Base-by-base conservation (phyloP, 106 monocot genomes). In the Dioscorea alata region DNA sequence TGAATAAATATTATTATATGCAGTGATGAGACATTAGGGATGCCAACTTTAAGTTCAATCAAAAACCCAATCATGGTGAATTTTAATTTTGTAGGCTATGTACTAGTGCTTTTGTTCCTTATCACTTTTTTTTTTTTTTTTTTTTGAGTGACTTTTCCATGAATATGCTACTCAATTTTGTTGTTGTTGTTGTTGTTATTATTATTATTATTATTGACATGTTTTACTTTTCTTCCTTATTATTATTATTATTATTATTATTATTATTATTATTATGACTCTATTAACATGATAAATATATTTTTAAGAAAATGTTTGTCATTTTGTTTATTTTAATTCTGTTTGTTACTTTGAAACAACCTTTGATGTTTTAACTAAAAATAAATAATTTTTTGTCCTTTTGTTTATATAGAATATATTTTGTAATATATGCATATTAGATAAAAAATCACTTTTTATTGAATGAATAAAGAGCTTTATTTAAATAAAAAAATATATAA, bases 11-110 rank as follows among this genome's bases (percentile, higher is more conserved):
- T 8, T n/a, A 20, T 8, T n/a, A 8, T 20, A 20, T 15, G n/a
- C 0, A 58, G 58, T 1, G 0, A 58, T n/a, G 20, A 58, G 19
- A 58, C n/a, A 58, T 19, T 18, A 12, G 12, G 24, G 25, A 62
- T 19, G 61, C 61, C 61, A 24, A 28, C 28, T 62, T 62, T 62
- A 28, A 66, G 66, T 66, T 66, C 48, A 66, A 66, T 66, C 66
- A 66, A 49, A 20, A 21, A 66, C 48, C 66, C 66, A 66, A 66
- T 66, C 66, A 66, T 66, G 32, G 8, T 17, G 14, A 65, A 18
- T 49, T 49, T 16, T 49, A 66, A 33, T 31, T 31, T 48, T 33
- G 50, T 49, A 66, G 50, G 66, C 48, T 66, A 49, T 16, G 42
- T 18, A 31, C 10, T 19, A 62, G 61, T 28, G 12, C 7, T 20